Evolutionary conservation across 2,329 filamentous ascomycete species (phyloP).

Genomic region (Acephala macrosclerotiorum): DNA sequence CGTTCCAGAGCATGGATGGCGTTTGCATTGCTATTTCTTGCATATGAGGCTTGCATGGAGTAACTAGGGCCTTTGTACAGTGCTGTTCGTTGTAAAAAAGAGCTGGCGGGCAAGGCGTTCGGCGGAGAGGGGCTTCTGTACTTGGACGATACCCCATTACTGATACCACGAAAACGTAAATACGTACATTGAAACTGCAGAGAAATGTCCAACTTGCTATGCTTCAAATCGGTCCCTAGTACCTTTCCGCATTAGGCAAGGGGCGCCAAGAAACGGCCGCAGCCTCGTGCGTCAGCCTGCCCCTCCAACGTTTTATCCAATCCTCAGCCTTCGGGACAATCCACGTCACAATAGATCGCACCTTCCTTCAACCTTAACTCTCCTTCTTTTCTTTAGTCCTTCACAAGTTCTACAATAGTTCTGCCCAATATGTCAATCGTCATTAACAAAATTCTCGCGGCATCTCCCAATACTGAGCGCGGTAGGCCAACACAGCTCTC

Average conservation of each 20-base stretch:
- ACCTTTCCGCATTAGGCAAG: neutral
- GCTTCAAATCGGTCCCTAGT: too few species aligned
- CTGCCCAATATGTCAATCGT: slow-evolving; percentile 54
- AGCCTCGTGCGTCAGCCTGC: slow-evolving; percentile 26
- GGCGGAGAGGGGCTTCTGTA: slow-evolving; percentile 22
- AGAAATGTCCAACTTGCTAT: neutral
- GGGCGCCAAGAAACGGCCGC: neutral
- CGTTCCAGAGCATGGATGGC: slow-evolving; percentile 25
- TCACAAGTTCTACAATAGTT: neutral
- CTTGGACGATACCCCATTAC: slow-evolving; percentile 39
- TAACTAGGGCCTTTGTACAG: slow-evolving; percentile 27
- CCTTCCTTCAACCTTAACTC: neutral
- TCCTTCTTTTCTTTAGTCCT: neutral
- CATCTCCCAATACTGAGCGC: slow-evolving; percentile 81
- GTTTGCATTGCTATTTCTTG: slow-evolving; percentile 34
- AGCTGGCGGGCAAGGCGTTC: slow-evolving; percentile 15
- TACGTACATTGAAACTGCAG: neutral
- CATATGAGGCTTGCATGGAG: slow-evolving; percentile 31
- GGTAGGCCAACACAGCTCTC: slow-evolving; percentile 91
- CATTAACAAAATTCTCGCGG: slow-evolving; percentile 78
- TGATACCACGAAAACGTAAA: slow-evolving; percentile 7
- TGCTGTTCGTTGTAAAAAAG: slow-evolving; percentile 34
- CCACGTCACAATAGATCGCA: neutral
- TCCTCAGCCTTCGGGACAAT: slow-evolving; percentile 3
- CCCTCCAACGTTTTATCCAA: slow-evolving; percentile 16